phyloP scores from a whole-genome alignment of 257 asterid genomes.

The Craterostigma plantagineum region DNA sequence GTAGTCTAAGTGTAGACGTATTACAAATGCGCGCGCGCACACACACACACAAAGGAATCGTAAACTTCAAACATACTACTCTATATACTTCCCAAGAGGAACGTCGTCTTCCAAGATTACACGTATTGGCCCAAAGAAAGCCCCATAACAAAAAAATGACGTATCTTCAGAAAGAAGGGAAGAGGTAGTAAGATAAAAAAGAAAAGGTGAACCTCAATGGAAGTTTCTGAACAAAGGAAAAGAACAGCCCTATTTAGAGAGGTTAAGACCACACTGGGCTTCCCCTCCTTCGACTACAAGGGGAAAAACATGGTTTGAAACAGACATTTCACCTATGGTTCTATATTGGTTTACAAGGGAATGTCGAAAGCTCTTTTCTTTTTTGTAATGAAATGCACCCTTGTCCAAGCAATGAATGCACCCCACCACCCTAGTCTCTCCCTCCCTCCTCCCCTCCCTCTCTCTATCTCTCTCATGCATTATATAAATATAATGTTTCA shows the following conservation, averaged over 20 bases:
- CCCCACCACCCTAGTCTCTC: too few relatives aligned
- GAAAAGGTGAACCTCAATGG: neutral
- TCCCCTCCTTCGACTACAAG: conserved; percentile 26
- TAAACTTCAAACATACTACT: too few relatives aligned
- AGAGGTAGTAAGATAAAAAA: conserved; percentile 5
- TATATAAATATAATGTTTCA: conserved; percentile 5
- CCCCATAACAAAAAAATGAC: neutral
- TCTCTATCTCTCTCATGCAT: conserved; percentile 15
- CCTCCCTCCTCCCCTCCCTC: too few relatives aligned
- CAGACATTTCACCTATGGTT: conserved; percentile 49
- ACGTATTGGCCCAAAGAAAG: too few relatives aligned
- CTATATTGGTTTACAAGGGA: conserved; percentile 36
- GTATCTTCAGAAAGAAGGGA: conserved; percentile 17
- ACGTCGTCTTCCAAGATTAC: too few relatives aligned
- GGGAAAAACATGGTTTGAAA: conserved; percentile 26
- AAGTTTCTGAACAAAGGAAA: conserved; percentile 11
- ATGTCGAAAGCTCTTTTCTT: conserved; percentile 11
- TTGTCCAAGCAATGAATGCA: conserved; percentile 54
- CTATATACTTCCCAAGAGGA: too few relatives aligned
- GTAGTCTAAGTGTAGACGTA: too few relatives aligned
- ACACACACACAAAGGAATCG: too few relatives aligned
- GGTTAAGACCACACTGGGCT: conserved; percentile 6
- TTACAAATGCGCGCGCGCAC: too few relatives aligned
- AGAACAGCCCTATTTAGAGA: conserved; percentile 20
- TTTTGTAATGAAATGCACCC: conserved; percentile 26